Evolutionary conservation across 805 yeast genomes (phyloP).

Genomic region (Hagleromyces aurorensis): DNA sequence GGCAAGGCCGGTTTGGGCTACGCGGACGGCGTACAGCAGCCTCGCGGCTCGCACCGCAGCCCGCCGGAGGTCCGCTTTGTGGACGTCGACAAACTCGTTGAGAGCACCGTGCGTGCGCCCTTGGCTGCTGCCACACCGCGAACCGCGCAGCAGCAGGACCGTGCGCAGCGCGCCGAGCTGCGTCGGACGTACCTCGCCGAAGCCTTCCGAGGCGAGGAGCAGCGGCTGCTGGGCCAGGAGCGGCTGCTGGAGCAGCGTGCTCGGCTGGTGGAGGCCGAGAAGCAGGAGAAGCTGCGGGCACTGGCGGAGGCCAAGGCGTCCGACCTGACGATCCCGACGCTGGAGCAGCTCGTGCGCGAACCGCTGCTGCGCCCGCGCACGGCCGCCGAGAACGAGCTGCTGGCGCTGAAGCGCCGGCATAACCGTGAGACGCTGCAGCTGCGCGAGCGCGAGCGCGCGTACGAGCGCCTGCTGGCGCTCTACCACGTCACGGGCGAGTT

Average conservation of each 20-base stretch:
- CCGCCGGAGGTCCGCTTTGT: slow-evolving; percentile 45
- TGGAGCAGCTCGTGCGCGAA: slow-evolving; percentile 56
- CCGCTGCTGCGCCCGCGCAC: slow-evolving; percentile 71
- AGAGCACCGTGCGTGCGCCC: slow-evolving; percentile 44
- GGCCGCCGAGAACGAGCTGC: slow-evolving; percentile 51
- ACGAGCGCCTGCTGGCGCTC: slow-evolving; percentile 54
- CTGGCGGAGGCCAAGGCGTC: slow-evolving; percentile 23
- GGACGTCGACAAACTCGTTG: slow-evolving; percentile 54
- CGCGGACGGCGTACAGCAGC: slow-evolving; percentile 65
- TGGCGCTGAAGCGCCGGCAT: slow-evolving; percentile 53
- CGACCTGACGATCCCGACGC: slow-evolving; percentile 68
- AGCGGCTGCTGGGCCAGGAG: slow-evolving; percentile 34
- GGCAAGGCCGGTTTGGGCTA: slow-evolving; percentile 46
- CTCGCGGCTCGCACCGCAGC: slow-evolving; percentile 50
- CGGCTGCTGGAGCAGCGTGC: slow-evolving; percentile 30
- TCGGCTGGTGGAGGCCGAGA: slow-evolving; percentile 31
- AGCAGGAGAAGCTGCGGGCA: slow-evolving; percentile 27
- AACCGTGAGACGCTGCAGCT: slow-evolving; percentile 56
- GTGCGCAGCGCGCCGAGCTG: slow-evolving; percentile 41
- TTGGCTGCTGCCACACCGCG: slow-evolving; percentile 19
- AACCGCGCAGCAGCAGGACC: slow-evolving; percentile 23
- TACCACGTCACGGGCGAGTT: slow-evolving; percentile 64
- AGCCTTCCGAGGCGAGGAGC: slow-evolving; percentile 49
- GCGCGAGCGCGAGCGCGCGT: slow-evolving; percentile 42
- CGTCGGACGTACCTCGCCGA: slow-evolving; percentile 66